A percentile compares a stretch with the other conserved stretches of the same genome.
Conservation (phyloP, 108 stramenopile genomes). For the Cyclotella sp. region DNA sequence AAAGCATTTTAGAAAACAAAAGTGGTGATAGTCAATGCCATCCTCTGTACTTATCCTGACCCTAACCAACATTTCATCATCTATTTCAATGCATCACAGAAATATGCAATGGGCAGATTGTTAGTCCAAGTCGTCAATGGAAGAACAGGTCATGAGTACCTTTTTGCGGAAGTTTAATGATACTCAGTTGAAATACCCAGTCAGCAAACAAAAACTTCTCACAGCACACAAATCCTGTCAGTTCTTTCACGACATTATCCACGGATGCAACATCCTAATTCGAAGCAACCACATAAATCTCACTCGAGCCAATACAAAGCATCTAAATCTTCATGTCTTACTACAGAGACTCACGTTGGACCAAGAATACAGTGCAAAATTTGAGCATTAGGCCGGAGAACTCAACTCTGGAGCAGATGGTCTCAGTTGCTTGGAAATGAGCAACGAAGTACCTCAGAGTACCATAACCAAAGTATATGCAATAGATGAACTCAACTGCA, state of each 20-base stretch:
- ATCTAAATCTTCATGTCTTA: constrained; percentile 3
- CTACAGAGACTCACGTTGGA: constrained; percentile 2
- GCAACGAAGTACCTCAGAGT: not conserved
- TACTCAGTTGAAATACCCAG: constrained; percentile 51
- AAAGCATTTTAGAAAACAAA: constrained; percentile 5
- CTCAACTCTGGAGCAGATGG: constrained; percentile 20
- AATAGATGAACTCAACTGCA: constrained; percentile 3
- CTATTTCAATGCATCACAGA: constrained; percentile 47
- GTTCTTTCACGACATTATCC: constrained; percentile 20
- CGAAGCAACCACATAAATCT: constrained; percentile 19
- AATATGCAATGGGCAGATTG: constrained; percentile 46
- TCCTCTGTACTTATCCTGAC: constrained; percentile 45
- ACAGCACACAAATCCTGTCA: constrained; percentile 30
- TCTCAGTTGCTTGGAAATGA: constrained; percentile 15
- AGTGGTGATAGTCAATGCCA: not conserved
- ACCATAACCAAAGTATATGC: not conserved
- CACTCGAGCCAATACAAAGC: not conserved
- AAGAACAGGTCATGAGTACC: constrained; percentile 20
- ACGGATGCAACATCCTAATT: constrained; percentile 12
- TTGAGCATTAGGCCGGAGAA: constrained; percentile 7
- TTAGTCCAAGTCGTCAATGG: constrained; percentile 33
- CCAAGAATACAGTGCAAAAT: not conserved
- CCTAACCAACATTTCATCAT: constrained; percentile 44
- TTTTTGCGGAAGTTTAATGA: constrained; percentile 38
- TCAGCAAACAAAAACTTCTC: constrained; percentile 49